A percentile compares a stretch with the other conserved stretches of the same genome.
Evolutionary conservation across 331 rosid genomes (phyloP).

Genomic region (Ulmus americana): DNA sequence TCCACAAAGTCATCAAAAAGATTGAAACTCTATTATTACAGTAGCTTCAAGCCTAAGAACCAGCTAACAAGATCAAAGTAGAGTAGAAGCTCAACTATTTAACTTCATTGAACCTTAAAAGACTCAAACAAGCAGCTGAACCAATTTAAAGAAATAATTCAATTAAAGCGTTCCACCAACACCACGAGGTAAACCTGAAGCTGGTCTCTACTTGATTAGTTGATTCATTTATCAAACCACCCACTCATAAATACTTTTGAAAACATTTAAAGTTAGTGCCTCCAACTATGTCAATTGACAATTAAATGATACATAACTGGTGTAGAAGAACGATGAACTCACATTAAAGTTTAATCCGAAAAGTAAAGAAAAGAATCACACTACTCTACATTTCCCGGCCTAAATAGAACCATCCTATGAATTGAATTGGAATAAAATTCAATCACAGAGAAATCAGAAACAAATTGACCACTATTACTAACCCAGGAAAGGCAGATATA

Average conservation of each 20-base stretch:
- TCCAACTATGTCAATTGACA: too few relatives aligned
- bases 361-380: too few relatives aligned
- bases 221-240: background rate
- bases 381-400: background rate
- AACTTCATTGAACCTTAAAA: background rate
- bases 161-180: background rate
- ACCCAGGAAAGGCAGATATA: slow-evolving; percentile 9
- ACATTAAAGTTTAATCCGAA: too few relatives aligned
- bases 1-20: too few relatives aligned
- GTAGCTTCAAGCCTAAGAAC: background rate
- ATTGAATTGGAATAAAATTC: background rate
- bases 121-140: background rate
- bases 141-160: background rate
- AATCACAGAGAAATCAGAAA: background rate
- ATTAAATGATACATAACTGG: too few relatives aligned
- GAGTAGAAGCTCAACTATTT: background rate
- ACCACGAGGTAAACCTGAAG: too few relatives aligned
- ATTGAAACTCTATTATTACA: too few relatives aligned
- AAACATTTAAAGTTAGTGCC: background rate
- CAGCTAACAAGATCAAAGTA: background rate
- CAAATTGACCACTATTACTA: background rate
- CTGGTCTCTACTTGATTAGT: too few relatives aligned
- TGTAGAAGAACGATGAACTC: too few relatives aligned
- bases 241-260: background rate
- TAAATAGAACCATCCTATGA: background rate